A percentile compares a stretch with the other conserved stretches of the same genome.
phyloP scores from a whole-genome alignment of 371 early-diverging fungal genomes.

The Thermomucor indicae-seudaticae region DNA sequence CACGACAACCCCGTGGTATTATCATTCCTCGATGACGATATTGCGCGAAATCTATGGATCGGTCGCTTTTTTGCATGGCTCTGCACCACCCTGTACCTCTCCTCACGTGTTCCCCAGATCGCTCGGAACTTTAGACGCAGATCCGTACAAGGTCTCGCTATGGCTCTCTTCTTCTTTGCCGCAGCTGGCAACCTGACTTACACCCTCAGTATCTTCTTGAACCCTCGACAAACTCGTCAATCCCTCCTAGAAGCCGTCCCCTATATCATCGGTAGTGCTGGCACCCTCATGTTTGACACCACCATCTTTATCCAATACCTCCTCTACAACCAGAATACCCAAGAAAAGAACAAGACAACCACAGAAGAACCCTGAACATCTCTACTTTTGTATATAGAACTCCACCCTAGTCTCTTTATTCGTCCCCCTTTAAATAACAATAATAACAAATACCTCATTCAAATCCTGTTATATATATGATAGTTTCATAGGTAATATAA shows the following conservation, averaged over 20 bases:
- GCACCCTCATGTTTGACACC: constrained; percentile 52
- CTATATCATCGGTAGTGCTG: constrained; percentile 52
- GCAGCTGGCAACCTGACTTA: constrained; percentile 62
- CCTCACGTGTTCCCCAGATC: constrained; percentile 64
- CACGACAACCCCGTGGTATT: background rate
- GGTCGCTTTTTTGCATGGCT: constrained; percentile 57
- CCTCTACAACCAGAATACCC: too few relatives aligned
- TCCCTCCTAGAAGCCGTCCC: constrained; percentile 41
- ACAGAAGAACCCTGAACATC: too few relatives aligned
- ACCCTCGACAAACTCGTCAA: constrained; percentile 23
- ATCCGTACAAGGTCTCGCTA: constrained; percentile 55
- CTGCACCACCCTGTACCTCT: constrained; percentile 56
- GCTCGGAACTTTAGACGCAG: constrained; percentile 44
- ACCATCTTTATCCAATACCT: constrained; percentile 51
- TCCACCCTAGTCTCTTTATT: too few relatives aligned
- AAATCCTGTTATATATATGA: too few relatives aligned
- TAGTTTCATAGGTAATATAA: too few relatives aligned
- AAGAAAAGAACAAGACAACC: too few relatives aligned
- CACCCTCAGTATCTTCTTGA: constrained; percentile 45
- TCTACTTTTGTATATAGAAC: too few relatives aligned
- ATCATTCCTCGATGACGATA: background rate
- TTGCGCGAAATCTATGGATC: constrained; percentile 9
- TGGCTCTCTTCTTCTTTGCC: constrained; percentile 62
- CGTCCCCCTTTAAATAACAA: too few relatives aligned
- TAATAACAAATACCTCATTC: too few relatives aligned